phyloP scores from a whole-genome alignment of 805 yeast species.

The Candida oleophila region DNA sequence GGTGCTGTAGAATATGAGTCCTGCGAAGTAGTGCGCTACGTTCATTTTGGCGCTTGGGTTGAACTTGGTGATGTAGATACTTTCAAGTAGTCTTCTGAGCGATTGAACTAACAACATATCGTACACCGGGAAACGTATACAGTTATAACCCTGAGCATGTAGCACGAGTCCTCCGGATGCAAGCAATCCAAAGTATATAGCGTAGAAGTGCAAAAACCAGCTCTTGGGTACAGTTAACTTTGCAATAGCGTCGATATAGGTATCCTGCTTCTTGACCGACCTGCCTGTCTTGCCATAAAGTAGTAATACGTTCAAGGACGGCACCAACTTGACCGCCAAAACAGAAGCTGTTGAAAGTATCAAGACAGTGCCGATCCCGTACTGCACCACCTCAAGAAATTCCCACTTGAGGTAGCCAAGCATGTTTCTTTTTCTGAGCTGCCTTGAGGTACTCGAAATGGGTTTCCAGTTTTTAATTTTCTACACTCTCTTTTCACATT shows the following conservation, averaged over 20 bases:
- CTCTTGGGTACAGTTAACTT: slow-evolving; percentile 52
- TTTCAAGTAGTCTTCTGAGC: slow-evolving; percentile 54
- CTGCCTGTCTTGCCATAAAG: slow-evolving; percentile 21
- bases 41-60: slow-evolving; percentile 54
- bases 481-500: no score
- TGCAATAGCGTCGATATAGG: slow-evolving; percentile 1
- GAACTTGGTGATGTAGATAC: slow-evolving; percentile 48
- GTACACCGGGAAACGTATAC: slow-evolving; percentile 11
- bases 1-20: slow-evolving; percentile 55
- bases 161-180: slow-evolving; percentile 3
- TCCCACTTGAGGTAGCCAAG: no score
- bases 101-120: slow-evolving; percentile 45
- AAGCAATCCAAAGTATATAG: slow-evolving; percentile 35
- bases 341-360: slow-evolving; percentile 9
- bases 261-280: background rate
- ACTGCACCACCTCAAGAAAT: no score
- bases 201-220: slow-evolving; percentile 64
- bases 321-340: slow-evolving; percentile 13
- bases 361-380: slow-evolving; percentile 1
- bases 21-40: slow-evolving; percentile 64
- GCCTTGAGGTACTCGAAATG: no score
- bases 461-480: no score
- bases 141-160: slow-evolving; percentile 2
- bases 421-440: no score
- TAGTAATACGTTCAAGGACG: slow-evolving; percentile 18